These are phyloP conservation scores for Calonectria hawksworthii DNA, from an alignment of 2,329 filamentous ascomycete species.

Conservation along the genomic window DNA sequence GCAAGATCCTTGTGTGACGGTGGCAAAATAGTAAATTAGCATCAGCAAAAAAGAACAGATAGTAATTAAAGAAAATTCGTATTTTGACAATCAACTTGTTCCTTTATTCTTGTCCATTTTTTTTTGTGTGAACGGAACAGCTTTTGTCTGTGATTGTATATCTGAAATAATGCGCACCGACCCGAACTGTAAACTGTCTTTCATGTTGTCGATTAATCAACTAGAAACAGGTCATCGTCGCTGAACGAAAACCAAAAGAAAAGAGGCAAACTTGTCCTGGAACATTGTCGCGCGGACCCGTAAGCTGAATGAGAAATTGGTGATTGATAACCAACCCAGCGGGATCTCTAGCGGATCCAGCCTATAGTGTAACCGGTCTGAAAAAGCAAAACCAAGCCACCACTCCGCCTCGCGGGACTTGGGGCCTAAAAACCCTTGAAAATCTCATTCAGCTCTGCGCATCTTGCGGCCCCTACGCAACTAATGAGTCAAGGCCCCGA, in stretches of 20 bases:
- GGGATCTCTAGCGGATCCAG: not conserved
- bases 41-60: not conserved
- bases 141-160: not conserved
- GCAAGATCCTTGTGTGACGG: not conserved
- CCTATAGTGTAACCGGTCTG: not conserved
- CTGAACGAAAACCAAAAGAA: not conserved
- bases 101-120: not conserved
- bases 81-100: not conserved
- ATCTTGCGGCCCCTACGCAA: not conserved
- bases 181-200: not conserved
- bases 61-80: not conserved
- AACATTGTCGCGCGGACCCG: not conserved
- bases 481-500: not conserved
- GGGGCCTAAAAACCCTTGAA: not conserved
- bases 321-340: not conserved
- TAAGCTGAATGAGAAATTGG: not conserved
- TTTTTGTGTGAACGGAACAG: not conserved
- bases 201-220: not conserved
- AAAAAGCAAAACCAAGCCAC: not conserved
- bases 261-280: not conserved
- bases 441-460: not conserved
- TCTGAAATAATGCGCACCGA: not conserved
- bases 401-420: slow-evolving; percentile 4
- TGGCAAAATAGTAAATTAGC: not conserved
- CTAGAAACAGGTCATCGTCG: not conserved